Evolutionary conservation across 495 filamentous ascomycete genomes (phyloP).

Genomic region (Pyrenula massariospora): DNA sequence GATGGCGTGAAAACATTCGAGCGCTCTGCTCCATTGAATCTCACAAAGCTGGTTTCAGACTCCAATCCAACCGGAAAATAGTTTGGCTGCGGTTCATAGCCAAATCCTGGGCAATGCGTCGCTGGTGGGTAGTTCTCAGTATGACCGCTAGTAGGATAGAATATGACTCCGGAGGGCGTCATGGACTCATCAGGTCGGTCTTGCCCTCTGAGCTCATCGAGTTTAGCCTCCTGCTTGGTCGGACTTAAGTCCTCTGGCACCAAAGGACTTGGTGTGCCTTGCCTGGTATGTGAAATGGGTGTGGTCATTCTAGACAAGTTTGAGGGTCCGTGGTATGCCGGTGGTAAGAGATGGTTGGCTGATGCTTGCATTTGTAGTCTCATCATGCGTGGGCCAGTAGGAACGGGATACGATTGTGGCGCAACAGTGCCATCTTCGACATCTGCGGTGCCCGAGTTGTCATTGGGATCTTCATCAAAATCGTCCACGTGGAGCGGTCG

Average conservation of each 20-base stretch:
- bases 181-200: background rate
- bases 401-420: background rate
- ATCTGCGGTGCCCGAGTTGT: background rate
- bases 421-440: background rate
- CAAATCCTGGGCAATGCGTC: background rate
- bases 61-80: background rate
- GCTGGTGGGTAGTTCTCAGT: background rate
- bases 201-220: background rate
- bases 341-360: background rate
- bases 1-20: background rate
- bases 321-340: background rate
- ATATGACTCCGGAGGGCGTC: background rate
- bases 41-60: background rate
- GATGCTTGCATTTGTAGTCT: background rate
- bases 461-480: background rate
- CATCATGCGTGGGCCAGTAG: background rate
- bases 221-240: background rate
- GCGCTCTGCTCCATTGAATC: background rate
- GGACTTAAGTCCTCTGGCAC: background rate
- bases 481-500: background rate
- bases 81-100: background rate
- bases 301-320: background rate
- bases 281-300: background rate
- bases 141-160: background rate
- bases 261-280: background rate